A percentile compares a stretch with the other conserved stretches of the same genome.
phyloP scores from a whole-genome alignment of 805 yeast genomes.

The Yamadazyma philogaea region DNA sequence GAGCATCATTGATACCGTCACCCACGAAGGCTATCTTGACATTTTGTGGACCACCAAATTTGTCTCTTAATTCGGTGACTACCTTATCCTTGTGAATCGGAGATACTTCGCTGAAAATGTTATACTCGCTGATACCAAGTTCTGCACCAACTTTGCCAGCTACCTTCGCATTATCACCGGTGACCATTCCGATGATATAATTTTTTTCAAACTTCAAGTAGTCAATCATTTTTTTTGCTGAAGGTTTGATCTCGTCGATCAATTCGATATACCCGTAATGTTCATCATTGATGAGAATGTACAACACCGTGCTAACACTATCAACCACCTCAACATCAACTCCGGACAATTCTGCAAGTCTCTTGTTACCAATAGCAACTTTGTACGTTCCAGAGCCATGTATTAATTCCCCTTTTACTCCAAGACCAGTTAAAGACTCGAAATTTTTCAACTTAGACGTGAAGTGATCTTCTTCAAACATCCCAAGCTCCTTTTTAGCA shows the following conservation, averaged over 20 bases:
- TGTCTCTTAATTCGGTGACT: slow-evolving; percentile 53
- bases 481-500: slow-evolving; percentile 25
- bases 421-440: slow-evolving; percentile 42
- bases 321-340: slow-evolving; percentile 11
- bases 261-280: slow-evolving; percentile 67
- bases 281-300: slow-evolving; percentile 54
- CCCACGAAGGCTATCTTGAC: slow-evolving; percentile 81
- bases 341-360: slow-evolving; percentile 14
- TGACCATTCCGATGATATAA: slow-evolving; percentile 74
- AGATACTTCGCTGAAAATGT: slow-evolving; percentile 70
- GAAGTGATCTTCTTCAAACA: slow-evolving; percentile 33
- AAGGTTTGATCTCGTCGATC: slow-evolving; percentile 63
- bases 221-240: slow-evolving; percentile 58
- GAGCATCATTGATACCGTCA: slow-evolving; percentile 97
- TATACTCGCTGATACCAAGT: slow-evolving; percentile 61
- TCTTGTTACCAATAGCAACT: slow-evolving; percentile 54
- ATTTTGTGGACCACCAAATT: slow-evolving; percentile 30
- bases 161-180: slow-evolving; percentile 74
- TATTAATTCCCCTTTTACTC: slow-evolving; percentile 38
- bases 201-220: slow-evolving; percentile 49
- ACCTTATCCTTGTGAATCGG: slow-evolving; percentile 76
- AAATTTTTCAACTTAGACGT: slow-evolving; percentile 30
- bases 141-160: slow-evolving; percentile 63
- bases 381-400: slow-evolving; percentile 16
- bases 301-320: slow-evolving; percentile 45